A percentile compares a stretch with the other conserved stretches of the same genome.
phyloP scores from a whole-genome alignment of 208 protist species.

The Phytomonas sp. region DNA sequence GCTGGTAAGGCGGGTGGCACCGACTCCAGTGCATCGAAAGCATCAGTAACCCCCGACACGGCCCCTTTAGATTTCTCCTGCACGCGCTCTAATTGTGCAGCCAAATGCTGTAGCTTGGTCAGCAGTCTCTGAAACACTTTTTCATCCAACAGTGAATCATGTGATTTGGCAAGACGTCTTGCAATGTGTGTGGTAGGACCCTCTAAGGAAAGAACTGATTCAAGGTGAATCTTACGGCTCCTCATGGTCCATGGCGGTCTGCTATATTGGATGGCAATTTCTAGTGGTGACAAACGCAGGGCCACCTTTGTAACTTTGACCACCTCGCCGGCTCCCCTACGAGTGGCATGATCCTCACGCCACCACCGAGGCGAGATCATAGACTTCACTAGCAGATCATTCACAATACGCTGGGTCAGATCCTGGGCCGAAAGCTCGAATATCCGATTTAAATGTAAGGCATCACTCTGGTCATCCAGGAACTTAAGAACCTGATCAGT shows the following conservation, averaged over 20 bases:
- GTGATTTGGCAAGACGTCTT: slow-evolving; percentile 36
- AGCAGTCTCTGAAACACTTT: slow-evolving; percentile 46
- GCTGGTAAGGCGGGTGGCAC: background rate
- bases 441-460: slow-evolving; percentile 12
- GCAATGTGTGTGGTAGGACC: slow-evolving; percentile 37
- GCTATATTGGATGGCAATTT: slow-evolving; percentile 57
- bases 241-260: slow-evolving; percentile 10
- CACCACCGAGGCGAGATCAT: slow-evolving; percentile 63
- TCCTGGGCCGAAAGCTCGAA: slow-evolving; percentile 32
- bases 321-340: background rate
- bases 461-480: slow-evolving; percentile 21
- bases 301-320: slow-evolving; percentile 22
- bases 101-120: slow-evolving; percentile 42
- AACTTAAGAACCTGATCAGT: slow-evolving; percentile 21
- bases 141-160: slow-evolving; percentile 54
- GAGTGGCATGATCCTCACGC: slow-evolving; percentile 2
- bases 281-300: slow-evolving; percentile 25
- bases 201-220: slow-evolving; percentile 9
- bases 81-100: background rate
- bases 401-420: slow-evolving; percentile 30
- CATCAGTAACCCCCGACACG: background rate
- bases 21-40: background rate
- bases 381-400: slow-evolving; percentile 33
- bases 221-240: slow-evolving; percentile 36
- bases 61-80: background rate